phyloP scores from a whole-genome alignment of 31 red algal species.

The Endocladia muricata region DNA sequence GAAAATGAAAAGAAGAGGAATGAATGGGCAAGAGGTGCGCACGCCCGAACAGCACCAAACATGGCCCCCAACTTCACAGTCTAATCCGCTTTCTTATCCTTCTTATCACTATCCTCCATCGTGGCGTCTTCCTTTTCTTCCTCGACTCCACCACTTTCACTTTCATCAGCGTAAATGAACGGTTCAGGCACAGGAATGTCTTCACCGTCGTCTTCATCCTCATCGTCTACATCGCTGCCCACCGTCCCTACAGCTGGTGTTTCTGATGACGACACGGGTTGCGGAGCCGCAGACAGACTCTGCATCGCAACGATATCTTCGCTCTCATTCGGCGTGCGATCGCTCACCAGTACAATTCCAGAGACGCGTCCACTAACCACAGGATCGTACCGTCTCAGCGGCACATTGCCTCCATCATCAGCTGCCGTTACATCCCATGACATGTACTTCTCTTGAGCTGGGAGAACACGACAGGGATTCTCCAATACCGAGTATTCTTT shows the following conservation, averaged over 20 bases:
- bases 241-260: neutral
- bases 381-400: constrained; percentile 41
- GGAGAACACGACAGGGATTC: constrained; percentile 77
- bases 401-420: constrained; percentile 3
- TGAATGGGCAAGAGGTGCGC: too few relatives aligned
- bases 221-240: constrained; percentile 16
- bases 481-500: constrained; percentile 22
- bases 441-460: constrained; percentile 65
- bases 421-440: constrained; percentile 39
- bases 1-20: too few relatives aligned
- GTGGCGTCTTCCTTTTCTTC: constrained; percentile 26
- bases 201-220: constrained; percentile 48
- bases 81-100: neutral
- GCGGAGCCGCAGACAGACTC: constrained; percentile 6
- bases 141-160: constrained; percentile 4
- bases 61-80: too few relatives aligned
- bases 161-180: constrained; percentile 46
- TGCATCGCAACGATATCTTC: constrained; percentile 35
- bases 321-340: constrained; percentile 16
- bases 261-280: constrained; percentile 4
- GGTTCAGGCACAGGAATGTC: constrained; percentile 41
- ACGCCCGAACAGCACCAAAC: too few relatives aligned
- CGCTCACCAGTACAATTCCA: constrained; percentile 64
- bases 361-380: constrained; percentile 36
- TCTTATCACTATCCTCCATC: constrained; percentile 17